These are phyloP conservation scores for Podaxis mareebaensis DNA, from an alignment of 768 basidiomycete genomes.

Conservation along the genomic window DNA sequence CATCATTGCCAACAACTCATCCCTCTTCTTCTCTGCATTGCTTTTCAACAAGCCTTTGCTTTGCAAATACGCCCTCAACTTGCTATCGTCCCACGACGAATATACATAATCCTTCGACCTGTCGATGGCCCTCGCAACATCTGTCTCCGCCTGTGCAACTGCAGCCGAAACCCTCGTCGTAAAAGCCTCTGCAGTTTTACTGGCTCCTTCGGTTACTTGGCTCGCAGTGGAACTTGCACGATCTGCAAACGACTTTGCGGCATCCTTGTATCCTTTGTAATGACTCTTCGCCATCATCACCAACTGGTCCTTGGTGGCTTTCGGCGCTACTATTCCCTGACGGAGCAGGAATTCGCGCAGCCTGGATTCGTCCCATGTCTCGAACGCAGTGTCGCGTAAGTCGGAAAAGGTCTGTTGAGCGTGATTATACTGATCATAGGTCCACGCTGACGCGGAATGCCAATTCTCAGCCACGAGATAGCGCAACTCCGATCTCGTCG, in stretches of 20 bases:
- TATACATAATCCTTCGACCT: conserved; percentile 85
- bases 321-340: conserved; percentile 84
- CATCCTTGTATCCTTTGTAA: conserved; percentile 59
- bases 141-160: conserved; percentile 52
- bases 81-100: conserved; percentile 85
- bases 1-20: conserved; percentile 72
- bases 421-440: conserved; percentile 58
- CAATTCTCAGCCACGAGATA: conserved; percentile 64
- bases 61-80: conserved; percentile 70
- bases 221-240: conserved; percentile 49
- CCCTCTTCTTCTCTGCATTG: conserved; percentile 55
- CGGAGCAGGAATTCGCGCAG: conserved; percentile 83
- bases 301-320: conserved; percentile 78
- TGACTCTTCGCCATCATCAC: conserved; percentile 73
- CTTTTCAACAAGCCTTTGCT: conserved; percentile 72
- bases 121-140: conserved; percentile 54
- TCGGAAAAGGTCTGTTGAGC: conserved; percentile 66
- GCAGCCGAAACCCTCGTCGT: conserved; percentile 25
- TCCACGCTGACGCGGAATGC: conserved; percentile 53
- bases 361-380: conserved; percentile 82
- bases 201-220: conserved; percentile 42
- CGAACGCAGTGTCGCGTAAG: conserved; percentile 62
- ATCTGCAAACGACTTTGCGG: conserved; percentile 56
- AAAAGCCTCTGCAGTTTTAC: conserved; percentile 39
- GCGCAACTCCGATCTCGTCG: conserved; percentile 40